These are phyloP conservation scores for Scenedesmus sp. DNA, from an alignment of 163 green algal genomes.

Conservation along the genomic window DNA sequence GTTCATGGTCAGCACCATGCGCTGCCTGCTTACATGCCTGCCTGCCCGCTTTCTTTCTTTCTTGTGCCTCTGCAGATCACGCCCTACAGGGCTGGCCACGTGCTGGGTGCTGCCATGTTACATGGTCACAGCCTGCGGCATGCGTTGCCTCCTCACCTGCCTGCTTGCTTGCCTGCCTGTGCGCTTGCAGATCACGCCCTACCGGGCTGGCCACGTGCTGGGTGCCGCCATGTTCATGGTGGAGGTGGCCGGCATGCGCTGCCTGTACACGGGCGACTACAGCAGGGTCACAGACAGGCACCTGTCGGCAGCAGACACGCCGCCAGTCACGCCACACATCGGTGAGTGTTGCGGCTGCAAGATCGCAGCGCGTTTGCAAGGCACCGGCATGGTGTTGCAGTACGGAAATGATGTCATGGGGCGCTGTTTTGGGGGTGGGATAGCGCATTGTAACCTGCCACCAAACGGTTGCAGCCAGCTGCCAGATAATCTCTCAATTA, in stretches of 20 bases:
- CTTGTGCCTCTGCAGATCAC: constrained; percentile 75
- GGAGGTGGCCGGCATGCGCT: constrained; percentile 88
- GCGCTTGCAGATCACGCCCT: constrained; percentile 83
- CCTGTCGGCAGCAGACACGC: constrained; percentile 93
- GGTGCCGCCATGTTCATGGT: constrained; percentile 99
- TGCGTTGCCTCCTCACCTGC: too few relatives aligned
- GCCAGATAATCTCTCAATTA: too few relatives aligned
- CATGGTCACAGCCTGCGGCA: constrained; percentile 81
- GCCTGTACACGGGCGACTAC: constrained; percentile 97
- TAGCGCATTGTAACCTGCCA: too few relatives aligned
- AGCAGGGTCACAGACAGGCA: constrained; percentile 91
- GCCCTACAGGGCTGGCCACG: constrained; percentile 94
- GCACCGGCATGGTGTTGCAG: background rate
- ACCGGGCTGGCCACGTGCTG: constrained; percentile 97
- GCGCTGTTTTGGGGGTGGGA: too few relatives aligned
- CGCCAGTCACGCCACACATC: constrained; percentile 87
- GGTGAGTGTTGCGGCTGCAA: too few relatives aligned
- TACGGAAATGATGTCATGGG: too few relatives aligned
- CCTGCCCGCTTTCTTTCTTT: background rate
- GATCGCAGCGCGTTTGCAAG: too few relatives aligned
- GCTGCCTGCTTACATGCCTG: constrained; percentile 85
- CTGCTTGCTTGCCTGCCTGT: background rate
- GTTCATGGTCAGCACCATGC: constrained; percentile 95
- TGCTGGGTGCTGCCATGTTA: constrained; percentile 99
- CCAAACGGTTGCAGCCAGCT: too few relatives aligned